Evolutionary conservation across 2,329 filamentous ascomycete genomes (phyloP), one percentile per base, ranked within the genome.

Genomic region (Parastagonospora avenae): DNA sequence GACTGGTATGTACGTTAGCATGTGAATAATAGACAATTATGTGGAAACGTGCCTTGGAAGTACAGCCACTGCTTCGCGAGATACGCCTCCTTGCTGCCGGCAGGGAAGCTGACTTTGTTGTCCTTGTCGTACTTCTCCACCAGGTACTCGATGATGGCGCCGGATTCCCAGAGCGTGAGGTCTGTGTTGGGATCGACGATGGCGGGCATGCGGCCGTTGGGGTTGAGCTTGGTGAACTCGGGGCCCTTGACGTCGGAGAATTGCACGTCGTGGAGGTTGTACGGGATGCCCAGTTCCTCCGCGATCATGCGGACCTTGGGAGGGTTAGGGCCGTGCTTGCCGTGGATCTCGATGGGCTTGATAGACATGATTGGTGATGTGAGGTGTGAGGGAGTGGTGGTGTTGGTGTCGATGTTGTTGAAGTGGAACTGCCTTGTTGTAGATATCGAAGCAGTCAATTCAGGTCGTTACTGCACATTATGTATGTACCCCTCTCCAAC

Each of bases 151-250:
- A 77, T 42, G 44, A 79, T 78, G 37, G 77, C 76, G 35, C 75
- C 76, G 15, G 74, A 76, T 49, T 79, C 76, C 75, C 76, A 77
- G 1, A 78, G 52, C 0, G 72, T 76, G 43, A 77, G 55, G 19
- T 56, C 60, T 9, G 69, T 75, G 63, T 80, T 80, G 1, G 77
- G 77, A 59, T 80, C 78, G 15, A 76, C 56, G 54, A 80, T 76
- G 4, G 74, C 72, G n/a, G 77, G 77, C 19, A 77, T 63, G 14
- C 76, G 68, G 24, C 63, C 65, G 24, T 77, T 77, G 44, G 74
- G 74, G 56, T 78, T 77, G 56, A 76, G 45, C 38, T 60, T 62
- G 31, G 73, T 60, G 66, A 71, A 81, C 2, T 67, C 61, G 5
- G 68, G 63, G 9, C 65, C 61, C 54, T 80, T 80, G 27, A 80